Conservation (phyloP, 352 stramenopile species). For the Blastocystis sp. region DNA sequence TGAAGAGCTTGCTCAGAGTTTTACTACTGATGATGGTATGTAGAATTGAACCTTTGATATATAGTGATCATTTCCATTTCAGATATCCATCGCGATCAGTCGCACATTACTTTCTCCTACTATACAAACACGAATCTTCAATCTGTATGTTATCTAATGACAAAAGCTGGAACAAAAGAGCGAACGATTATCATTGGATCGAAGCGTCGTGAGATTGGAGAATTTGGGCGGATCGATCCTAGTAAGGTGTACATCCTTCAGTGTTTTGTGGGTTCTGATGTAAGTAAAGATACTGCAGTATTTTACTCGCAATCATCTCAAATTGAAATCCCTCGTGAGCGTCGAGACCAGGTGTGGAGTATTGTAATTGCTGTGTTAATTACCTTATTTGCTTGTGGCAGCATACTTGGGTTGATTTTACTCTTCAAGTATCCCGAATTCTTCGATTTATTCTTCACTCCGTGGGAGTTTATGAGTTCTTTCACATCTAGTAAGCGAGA, state of each 20-base stretch:
- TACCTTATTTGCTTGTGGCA: background rate
- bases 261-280: background rate
- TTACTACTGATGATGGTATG: slow-evolving; percentile 12
- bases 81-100: background rate
- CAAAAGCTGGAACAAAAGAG: background rate
- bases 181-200: background rate
- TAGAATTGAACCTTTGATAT: background rate
- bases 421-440: slow-evolving; percentile 26
- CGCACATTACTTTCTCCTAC: background rate
- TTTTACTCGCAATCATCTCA: background rate
- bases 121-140: background rate
- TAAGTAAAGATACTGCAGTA: background rate
- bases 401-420: background rate
- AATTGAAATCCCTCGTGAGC: background rate
- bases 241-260: background rate
- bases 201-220: background rate
- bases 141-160: background rate
- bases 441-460: slow-evolving; percentile 31
- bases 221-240: background rate
- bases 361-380: background rate
- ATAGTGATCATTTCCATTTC: background rate
- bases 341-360: background rate
- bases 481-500: background rate
- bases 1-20: background rate
- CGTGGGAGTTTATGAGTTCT: background rate